These are phyloP conservation scores for Camelina neglecta DNA, from an alignment of 345 rosid species.

Conservation along the genomic window DNA sequence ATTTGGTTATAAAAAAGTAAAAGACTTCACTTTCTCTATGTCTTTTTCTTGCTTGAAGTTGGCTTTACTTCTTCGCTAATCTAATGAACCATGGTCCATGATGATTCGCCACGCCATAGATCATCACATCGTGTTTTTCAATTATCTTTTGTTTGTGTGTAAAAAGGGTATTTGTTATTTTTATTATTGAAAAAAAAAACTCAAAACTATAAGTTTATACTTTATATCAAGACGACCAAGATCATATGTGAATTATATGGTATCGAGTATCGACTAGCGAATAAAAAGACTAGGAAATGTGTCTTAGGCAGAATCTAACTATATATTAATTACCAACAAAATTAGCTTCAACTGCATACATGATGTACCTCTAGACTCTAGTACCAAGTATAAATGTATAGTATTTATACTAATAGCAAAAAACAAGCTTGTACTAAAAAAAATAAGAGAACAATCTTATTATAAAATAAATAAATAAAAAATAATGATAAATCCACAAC, in stretches of 20 bases:
- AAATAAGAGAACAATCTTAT: background rate
- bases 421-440: background rate
- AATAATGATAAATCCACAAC: conserved; percentile 1
- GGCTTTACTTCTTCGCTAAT: conserved; percentile 22
- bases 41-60: conserved; percentile 1
- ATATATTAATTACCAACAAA: background rate
- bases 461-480: background rate
- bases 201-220: background rate
- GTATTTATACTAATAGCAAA: background rate
- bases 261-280: too few relatives aligned
- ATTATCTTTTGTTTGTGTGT: too few relatives aligned
- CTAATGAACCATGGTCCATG: conserved; percentile 10
- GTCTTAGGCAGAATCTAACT: background rate
- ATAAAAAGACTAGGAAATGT: background rate
- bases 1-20: background rate
- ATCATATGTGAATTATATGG: background rate
- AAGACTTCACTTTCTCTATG: conserved; percentile 12
- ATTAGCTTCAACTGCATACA: background rate
- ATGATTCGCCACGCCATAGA: conserved; percentile 28
- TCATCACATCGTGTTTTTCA: background rate
- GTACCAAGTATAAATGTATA: background rate
- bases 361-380: background rate
- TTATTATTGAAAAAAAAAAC: background rate
- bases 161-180: background rate
- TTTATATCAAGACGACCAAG: too few relatives aligned